Evolutionary conservation across 805 yeast species (phyloP), one percentile per base, ranked within the genome.

Genomic region (Pichia heedii): DNA sequence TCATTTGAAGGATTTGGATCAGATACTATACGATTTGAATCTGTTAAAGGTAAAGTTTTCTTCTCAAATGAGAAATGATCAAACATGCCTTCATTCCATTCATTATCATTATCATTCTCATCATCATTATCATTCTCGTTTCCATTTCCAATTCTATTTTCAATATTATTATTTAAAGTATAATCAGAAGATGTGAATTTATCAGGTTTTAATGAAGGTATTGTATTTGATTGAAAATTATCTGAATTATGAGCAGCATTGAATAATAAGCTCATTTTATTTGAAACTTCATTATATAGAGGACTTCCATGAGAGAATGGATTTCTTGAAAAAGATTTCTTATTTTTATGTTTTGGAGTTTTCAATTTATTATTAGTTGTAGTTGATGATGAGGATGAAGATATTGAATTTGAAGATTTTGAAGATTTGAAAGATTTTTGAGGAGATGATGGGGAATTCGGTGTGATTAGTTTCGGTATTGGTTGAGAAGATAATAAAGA

Each of bases 31-130:
- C 45, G 9, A 21, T 21, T 40, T 16, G 38, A 39, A 24, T 33
- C 16, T 18, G 9, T 20, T 21, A 22, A 40, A 11, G 50, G 37
- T 22, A 37, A 22, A 39, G 38, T 38, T 21, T 38, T 41, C n/a
- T n/a, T n/a, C 30, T 45, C 50, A 36, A 49, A 49, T 11, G 40
- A 38, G 27, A 49, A 49, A 30, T 43, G 43, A 36, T 50, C 50
- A 34, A 45, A 48, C 39, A 45, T 40, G 12, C 50, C 51, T 10
- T 42, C 50, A 30, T 29, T 39, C 26, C 38, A 41, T 13, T 33
- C 39, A 18, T 24, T 24, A 10, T 24, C 27, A 1, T 24, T n/a
- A 11, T 27, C 30, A 27, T 27, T 27, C 30, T n/a, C 39, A 18
- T 24, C 12, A 10, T 24, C 27, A 1, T 24, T n/a, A n/a, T n/a